Evolutionary conservation across 768 basidiomycete species (phyloP).

Genomic region (Royoungia palumana): DNA sequence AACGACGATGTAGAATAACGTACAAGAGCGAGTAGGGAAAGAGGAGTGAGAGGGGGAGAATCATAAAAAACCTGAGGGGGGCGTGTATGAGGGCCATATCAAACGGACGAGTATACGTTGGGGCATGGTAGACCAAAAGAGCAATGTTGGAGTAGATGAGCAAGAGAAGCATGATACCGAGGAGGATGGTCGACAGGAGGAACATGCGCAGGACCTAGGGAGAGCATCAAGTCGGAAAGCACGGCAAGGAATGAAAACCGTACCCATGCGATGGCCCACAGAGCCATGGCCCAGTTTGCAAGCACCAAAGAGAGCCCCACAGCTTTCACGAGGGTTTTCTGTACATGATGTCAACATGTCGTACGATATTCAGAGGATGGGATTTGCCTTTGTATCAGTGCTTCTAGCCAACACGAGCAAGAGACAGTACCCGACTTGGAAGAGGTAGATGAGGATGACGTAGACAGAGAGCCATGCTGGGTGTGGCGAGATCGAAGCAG

Average conservation of each 20-base stretch:
- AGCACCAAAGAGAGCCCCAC: conserved; percentile 77
- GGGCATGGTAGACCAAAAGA: conserved; percentile 69
- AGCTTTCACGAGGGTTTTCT: conserved; percentile 70
- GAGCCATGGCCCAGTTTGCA: conserved; percentile 76
- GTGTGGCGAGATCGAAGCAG: conserved; percentile 71
- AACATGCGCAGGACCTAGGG: conserved; percentile 70
- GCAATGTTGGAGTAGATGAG: conserved; percentile 79
- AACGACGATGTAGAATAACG: conserved; percentile 1
- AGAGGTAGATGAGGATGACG: conserved; percentile 55
- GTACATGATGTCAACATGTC: not conserved
- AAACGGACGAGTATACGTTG: conserved; percentile 56
- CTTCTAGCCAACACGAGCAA: conserved; percentile 69
- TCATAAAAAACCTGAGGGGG: conserved; percentile 67
- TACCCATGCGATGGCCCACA: conserved; percentile 80
- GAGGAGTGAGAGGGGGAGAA: conserved; percentile 49
- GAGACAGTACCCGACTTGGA: conserved; percentile 80
- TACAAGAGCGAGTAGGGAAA: conserved; percentile 57
- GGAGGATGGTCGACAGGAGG: conserved; percentile 67
- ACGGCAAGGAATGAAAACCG: not conserved
- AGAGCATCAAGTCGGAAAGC: not conserved
- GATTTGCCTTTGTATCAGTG: conserved; percentile 71
- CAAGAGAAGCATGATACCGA: conserved; percentile 65
- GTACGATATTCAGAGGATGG: not conserved
- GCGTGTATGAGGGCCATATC: conserved; percentile 85
- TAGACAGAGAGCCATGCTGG: conserved; percentile 56